Conservation (phyloP, 2,329 filamentous ascomycete species). For the Epichloe typhina region DNA sequence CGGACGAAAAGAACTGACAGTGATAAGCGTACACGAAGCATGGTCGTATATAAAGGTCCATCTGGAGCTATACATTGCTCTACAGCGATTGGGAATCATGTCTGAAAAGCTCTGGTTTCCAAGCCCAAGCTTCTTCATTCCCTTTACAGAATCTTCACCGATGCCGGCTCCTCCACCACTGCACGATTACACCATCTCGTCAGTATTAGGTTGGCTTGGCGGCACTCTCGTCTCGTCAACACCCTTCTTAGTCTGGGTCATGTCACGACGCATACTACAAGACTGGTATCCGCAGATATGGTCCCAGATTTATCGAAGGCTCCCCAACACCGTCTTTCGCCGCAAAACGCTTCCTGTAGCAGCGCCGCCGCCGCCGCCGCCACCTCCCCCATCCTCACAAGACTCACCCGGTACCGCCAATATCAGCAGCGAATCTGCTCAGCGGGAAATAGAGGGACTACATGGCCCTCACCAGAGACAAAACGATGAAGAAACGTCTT, state of each 20-base stretch:
- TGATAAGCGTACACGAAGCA: slow-evolving; percentile 16
- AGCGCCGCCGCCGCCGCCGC: slow-evolving; percentile 10
- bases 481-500: slow-evolving; percentile 21
- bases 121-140: slow-evolving; percentile 35
- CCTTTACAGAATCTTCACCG: slow-evolving; percentile 38
- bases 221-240: slow-evolving; percentile 27
- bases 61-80: slow-evolving; percentile 36
- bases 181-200: slow-evolving; percentile 22
- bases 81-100: slow-evolving; percentile 38
- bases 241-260: slow-evolving; percentile 34
- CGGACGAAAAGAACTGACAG: slow-evolving; percentile 5
- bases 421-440: neutral
- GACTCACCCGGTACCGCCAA: neutral
- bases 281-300: slow-evolving; percentile 24
- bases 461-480: slow-evolving; percentile 11
- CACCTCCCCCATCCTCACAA: slow-evolving; percentile 2
- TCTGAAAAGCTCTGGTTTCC: slow-evolving; percentile 30
- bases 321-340: slow-evolving; percentile 26
- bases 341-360: slow-evolving; percentile 12
- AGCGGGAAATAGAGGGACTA: neutral
- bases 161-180: slow-evolving; percentile 32
- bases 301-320: slow-evolving; percentile 22
- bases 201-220: slow-evolving; percentile 31
- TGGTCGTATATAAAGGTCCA: slow-evolving; percentile 35
- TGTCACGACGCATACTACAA: slow-evolving; percentile 26